Base-by-base conservation (phyloP, 306 rosid genomes). In the Medicago lupulina region DNA sequence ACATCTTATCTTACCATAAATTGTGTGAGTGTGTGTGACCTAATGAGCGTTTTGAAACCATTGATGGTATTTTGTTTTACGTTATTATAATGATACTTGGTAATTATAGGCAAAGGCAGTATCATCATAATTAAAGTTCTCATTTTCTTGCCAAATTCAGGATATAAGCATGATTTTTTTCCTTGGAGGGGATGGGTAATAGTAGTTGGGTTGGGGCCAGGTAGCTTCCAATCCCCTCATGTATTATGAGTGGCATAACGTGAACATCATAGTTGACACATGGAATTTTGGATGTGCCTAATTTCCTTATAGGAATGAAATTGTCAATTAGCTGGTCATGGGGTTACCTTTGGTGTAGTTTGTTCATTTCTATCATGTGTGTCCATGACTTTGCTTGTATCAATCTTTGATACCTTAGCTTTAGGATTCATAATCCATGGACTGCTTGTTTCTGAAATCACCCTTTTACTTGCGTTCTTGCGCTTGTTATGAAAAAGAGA, bases 201-300 rank as follows among this genome's bases (percentile, higher is more conserved):
- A 51, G 61, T 18, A 76, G 19, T 63, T 41, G 82, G 85, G n/a
- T 63, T 43, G 82, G 85, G 87, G 82, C 82, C 86, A 71, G 81
- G 63, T 75, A 70, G 18, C 57, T 43, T 43, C 74, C 57, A 76
- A 79, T 41, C 36, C 44, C 60, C 90, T 85, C 93, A 84, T 86
- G 96, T 73, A 85, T 77, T 93, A 93, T 90, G 91, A 89, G 92
- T 92, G 79, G 77, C 77, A 85, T 78, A 87, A 76, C 88, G 93
- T 88, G 92, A 86, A 80, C 89, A 86, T 87, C 84, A 89, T 88
- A 87, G 75, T 81, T 82, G 84, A 82, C 86, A 85, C 80, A 40
- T 84, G 79, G 68, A 57, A 61, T 83, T 70, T 71, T 76, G 76
- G 85, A 76, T 76, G 88, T 68, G 68, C 70, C 59, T 51, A 64